Evolutionary conservation across 2,329 filamentous ascomycete species (phyloP), one percentile per base, ranked within the genome.

Genomic region (Diaporthe sp.): DNA sequence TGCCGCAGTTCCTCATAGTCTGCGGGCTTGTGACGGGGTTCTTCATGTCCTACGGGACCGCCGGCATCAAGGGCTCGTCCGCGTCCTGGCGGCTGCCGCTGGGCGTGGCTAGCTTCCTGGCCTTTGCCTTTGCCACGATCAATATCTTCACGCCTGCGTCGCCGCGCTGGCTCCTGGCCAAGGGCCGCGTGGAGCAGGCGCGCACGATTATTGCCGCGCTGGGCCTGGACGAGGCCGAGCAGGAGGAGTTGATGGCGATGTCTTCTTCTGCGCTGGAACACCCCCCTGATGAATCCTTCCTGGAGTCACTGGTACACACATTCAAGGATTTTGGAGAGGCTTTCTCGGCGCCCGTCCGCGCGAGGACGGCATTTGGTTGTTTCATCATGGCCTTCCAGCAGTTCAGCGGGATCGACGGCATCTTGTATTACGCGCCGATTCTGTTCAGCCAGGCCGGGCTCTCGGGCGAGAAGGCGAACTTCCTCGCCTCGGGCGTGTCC

Each of bases 371-470:
- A 0, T 86, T 92, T 25, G 90, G 87, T 1, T 86, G 89, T 9
- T 92, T 92, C 75, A 81, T 92, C 31, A 87, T 92, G 84, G 87
- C 84, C 0, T 88, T 91, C 83, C 88, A 91, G 75, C 91, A 92
- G 65, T 84, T 92, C 15, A 88, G 85, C 25, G 90, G 91, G 0
- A 92, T 92, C 53, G 91, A 93, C 51, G 91, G 90, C 0, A 87
- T 92, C 0, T n/a, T 72, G 22, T 61, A 90, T 77, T 93, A 93
- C 74, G 90, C 91, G 0, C 91, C 92, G 0, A 84, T 89, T 0
- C 82, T 93, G 0, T 92, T 93, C 78, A 84, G 87, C 28, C 89
- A 91, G 74, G 90, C 91, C 0, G 91, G 91, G 0, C 85, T 93
- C 3, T 83, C 85, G 9, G 88, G 87, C 2, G 84, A 87, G 15